Conservation (phyloP, 306 rosid genomes). For the Inga laurina region DNA sequence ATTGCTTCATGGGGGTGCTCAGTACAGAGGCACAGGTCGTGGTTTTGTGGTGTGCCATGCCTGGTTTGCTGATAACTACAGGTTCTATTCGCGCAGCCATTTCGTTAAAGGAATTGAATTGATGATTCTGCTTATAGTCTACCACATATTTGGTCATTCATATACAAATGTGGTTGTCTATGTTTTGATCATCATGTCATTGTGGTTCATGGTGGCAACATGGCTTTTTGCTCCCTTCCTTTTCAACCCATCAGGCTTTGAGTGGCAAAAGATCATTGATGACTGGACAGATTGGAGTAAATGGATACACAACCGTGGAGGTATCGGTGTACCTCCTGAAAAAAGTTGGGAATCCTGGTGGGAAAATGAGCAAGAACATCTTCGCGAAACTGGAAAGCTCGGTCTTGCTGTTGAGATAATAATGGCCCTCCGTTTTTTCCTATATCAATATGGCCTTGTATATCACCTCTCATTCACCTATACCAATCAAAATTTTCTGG, state of each 20-base stretch:
- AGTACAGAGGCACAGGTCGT: slow-evolving; percentile 92
- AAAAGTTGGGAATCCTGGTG: slow-evolving; percentile 99
- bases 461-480: slow-evolving; percentile 74
- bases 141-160: slow-evolving; percentile 82
- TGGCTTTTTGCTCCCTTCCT: slow-evolving; percentile 99
- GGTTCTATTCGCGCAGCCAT: slow-evolving; percentile 95
- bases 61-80: slow-evolving; percentile 88
- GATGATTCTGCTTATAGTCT: slow-evolving; percentile 85
- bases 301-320: slow-evolving; percentile 92
- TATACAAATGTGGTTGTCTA: slow-evolving; percentile 64
- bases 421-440: slow-evolving; percentile 83
- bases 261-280: slow-evolving; percentile 98
- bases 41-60: slow-evolving; percentile 97
- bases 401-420: slow-evolving; percentile 72
- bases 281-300: slow-evolving; percentile 97
- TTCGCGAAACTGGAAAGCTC: slow-evolving; percentile 66
- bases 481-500: slow-evolving; percentile 61
- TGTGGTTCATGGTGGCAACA: slow-evolving; percentile 95
- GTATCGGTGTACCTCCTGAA: slow-evolving; percentile 79
- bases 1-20: slow-evolving; percentile 98
- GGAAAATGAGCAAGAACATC: slow-evolving; percentile 91
- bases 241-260: slow-evolving; percentile 96
- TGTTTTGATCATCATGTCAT: slow-evolving; percentile 72
- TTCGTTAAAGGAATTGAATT: slow-evolving; percentile 93
- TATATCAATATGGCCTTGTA: slow-evolving; percentile 90